phyloP scores from a whole-genome alignment of 345 rosid genomes.

The Citrus inodora region DNA sequence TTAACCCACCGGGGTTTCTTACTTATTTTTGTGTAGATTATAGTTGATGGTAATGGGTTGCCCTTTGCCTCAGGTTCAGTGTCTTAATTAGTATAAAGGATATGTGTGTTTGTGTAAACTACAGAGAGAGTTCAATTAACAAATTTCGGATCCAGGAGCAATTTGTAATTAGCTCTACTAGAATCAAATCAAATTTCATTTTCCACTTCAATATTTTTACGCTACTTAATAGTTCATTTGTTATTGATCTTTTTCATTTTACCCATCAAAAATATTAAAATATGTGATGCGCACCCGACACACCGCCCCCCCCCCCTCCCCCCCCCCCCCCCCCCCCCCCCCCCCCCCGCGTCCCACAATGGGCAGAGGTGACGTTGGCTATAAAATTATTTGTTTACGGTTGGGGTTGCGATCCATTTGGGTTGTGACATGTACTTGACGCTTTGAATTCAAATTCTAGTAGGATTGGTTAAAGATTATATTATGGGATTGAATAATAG shows the following conservation, averaged over 20 bases:
- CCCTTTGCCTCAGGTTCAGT: too few species aligned
- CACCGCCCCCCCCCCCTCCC: too few species aligned
- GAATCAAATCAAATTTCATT: background rate
- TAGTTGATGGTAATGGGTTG: background rate
- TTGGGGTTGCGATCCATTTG: background rate
- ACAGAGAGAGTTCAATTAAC: background rate
- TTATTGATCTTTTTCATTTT: too few species aligned
- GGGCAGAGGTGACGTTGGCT: background rate
- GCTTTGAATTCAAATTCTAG: background rate
- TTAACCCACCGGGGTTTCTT: background rate
- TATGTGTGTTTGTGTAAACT: background rate
- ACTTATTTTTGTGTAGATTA: background rate
- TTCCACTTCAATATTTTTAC: background rate
- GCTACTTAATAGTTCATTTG: background rate
- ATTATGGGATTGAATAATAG: background rate
- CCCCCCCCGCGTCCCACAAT: too few species aligned
- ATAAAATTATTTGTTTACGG: background rate
- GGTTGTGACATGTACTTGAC: background rate
- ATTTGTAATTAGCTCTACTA: background rate
- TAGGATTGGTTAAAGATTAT: background rate
- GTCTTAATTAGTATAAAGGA: background rate
- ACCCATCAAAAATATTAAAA: too few species aligned
- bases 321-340: too few species aligned
- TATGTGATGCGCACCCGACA: too few species aligned
- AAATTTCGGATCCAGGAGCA: background rate